These are phyloP conservation scores for Cicer yamashitae DNA, from an alignment of 306 rosid genomes.

Conservation along the genomic window DNA sequence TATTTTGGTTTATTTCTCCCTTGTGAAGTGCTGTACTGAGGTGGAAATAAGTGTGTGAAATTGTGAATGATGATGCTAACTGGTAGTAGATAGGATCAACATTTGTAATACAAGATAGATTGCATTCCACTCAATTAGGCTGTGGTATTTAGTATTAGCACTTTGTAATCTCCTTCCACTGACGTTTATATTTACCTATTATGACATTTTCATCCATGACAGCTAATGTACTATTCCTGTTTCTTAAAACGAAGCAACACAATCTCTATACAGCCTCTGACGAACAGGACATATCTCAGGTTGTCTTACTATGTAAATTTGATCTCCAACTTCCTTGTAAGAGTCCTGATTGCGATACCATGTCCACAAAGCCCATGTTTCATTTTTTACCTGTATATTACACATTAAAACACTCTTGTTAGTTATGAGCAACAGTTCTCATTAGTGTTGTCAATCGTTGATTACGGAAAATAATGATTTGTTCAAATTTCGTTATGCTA, in stretches of 20 bases:
- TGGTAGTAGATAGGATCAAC: constrained; percentile 7
- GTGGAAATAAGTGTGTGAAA: too few species aligned
- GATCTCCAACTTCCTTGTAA: constrained; percentile 63
- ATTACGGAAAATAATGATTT: too few species aligned
- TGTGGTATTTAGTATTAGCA: not conserved
- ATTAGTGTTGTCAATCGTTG: too few species aligned
- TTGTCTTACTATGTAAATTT: constrained; percentile 80
- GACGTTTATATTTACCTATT: not conserved
- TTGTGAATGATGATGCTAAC: too few species aligned
- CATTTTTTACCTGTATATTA: constrained; percentile 73
- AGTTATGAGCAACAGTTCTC: constrained; percentile 12
- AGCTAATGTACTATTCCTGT: not conserved
- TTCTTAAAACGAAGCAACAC: constrained; percentile 47
- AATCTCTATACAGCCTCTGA: constrained; percentile 27
- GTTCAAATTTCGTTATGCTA: too few species aligned
- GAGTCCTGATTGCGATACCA: constrained; percentile 84
- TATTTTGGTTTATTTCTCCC: too few species aligned
- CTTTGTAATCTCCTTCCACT: not conserved
- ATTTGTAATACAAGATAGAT: not conserved
- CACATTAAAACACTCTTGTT: constrained; percentile 29
- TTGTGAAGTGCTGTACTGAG: too few species aligned
- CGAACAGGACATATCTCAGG: constrained; percentile 58
- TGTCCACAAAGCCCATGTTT: constrained; percentile 82
- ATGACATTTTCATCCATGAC: constrained; percentile 20
- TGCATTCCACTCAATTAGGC: constrained; percentile 14